phyloP scores from a whole-genome alignment of 345 rosid species.

The Bruguiera parviflora region DNA sequence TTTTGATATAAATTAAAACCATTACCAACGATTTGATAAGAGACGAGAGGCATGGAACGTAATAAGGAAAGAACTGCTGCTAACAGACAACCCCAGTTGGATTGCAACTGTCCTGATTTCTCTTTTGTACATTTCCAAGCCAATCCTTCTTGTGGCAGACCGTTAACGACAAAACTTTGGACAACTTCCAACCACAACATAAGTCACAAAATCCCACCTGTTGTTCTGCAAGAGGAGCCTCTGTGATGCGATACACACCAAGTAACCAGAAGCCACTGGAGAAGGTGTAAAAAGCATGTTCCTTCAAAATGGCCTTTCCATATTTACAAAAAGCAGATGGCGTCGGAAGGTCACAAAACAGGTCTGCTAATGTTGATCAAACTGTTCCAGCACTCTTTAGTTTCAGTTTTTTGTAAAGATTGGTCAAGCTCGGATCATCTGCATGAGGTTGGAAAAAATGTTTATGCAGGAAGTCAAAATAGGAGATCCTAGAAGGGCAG shows the following conservation, averaged over 20 bases:
- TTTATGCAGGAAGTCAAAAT: neutral
- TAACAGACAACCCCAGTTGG: neutral
- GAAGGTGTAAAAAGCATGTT: neutral
- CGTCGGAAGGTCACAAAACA: constrained; percentile 2
- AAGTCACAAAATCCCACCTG: too few relatives aligned
- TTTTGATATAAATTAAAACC: too few relatives aligned
- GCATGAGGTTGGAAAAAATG: constrained; percentile 18
- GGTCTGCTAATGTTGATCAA: neutral
- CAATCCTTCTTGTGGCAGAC: too few relatives aligned
- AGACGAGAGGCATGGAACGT: neutral
- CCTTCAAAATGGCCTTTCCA: constrained; percentile 6
- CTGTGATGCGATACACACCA: too few relatives aligned
- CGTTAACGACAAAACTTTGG: too few relatives aligned
- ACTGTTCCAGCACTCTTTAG: neutral
- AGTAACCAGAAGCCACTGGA: too few relatives aligned
- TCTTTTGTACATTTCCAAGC: neutral
- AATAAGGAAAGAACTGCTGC: neutral
- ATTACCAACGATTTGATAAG: too few relatives aligned
- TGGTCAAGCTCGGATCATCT: constrained; percentile 42
- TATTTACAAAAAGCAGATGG: constrained; percentile 28
- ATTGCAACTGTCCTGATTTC: neutral
- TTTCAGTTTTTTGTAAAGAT: neutral
- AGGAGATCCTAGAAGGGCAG: neutral
- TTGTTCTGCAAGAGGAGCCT: too few relatives aligned
- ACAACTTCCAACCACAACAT: too few relatives aligned